Conservation (phyloP, 179 eudicot genomes). For the Drosera spatulata region DNA sequence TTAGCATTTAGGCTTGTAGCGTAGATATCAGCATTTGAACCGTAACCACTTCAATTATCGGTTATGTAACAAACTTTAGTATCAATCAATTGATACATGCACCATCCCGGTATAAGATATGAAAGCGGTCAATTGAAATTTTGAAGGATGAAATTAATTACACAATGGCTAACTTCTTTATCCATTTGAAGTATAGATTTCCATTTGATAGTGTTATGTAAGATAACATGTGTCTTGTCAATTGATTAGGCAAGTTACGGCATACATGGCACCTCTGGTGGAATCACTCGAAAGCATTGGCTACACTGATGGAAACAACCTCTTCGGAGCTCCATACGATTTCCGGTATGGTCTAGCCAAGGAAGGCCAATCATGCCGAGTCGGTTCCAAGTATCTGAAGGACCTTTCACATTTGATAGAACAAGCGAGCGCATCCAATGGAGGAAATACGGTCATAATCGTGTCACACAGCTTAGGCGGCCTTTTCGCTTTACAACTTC, state of each 20-base stretch:
- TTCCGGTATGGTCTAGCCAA: conserved; percentile 84
- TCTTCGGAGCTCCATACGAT: conserved; percentile 94
- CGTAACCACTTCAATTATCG: no score
- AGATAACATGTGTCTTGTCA: background rate
- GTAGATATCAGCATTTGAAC: no score
- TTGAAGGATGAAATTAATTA: no score
- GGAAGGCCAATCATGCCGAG: conserved; percentile 32
- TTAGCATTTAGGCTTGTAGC: no score
- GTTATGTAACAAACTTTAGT: no score
- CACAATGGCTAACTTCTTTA: no score
- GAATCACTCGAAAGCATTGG: conserved; percentile 54
- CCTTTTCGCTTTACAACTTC: conserved; percentile 53
- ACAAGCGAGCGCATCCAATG: conserved; percentile 39
- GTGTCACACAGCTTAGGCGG: conserved; percentile 84
- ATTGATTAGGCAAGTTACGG: conserved; percentile 31
- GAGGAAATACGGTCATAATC: conserved; percentile 52
- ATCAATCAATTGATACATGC: no score
- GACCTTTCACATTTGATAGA: conserved; percentile 58
- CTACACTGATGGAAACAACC: conserved; percentile 42
- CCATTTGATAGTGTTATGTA: no score
- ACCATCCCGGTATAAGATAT: no score
- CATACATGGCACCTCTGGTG: conserved; percentile 67
- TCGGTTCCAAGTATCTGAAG: conserved; percentile 50
- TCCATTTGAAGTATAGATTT: no score
- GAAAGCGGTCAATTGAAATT: no score